Evolutionary conservation across 2,329 filamentous ascomycete genomes (phyloP).

Genomic region (Penicillium sp.): DNA sequence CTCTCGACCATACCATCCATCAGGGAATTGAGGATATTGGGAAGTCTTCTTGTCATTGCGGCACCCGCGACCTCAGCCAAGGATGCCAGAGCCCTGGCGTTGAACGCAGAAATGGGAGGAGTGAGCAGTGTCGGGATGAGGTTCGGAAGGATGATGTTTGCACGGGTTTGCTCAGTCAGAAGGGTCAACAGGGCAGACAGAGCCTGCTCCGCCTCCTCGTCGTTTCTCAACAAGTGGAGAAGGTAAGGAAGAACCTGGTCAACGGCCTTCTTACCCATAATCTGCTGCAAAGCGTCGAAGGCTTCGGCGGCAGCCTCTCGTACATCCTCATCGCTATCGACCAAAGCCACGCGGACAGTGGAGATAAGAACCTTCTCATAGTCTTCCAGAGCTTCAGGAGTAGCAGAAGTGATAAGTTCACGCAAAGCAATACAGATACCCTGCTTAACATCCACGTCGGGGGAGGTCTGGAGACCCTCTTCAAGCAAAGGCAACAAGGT

Average conservation of each 20-base stretch:
- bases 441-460: constrained; percentile 88
- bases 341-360: constrained; percentile 87
- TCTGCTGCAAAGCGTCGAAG: constrained; percentile 90
- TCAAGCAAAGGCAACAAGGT: constrained; percentile 87
- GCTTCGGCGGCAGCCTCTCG: constrained; percentile 94
- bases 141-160: constrained; percentile 94
- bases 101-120: constrained; percentile 88
- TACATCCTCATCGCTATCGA: constrained; percentile 84
- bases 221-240: constrained; percentile 80
- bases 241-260: constrained; percentile 94
- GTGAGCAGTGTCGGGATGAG: constrained; percentile 89
- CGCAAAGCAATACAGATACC: constrained; percentile 95
- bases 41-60: constrained; percentile 85
- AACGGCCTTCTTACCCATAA: constrained; percentile 88
- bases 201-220: constrained; percentile 86
- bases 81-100: constrained; percentile 89
- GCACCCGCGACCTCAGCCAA: constrained; percentile 85
- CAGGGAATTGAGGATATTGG: constrained; percentile 85
- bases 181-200: constrained; percentile 88
- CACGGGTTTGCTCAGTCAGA: constrained; percentile 86
- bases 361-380: constrained; percentile 94
- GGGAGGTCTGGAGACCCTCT: constrained; percentile 81
- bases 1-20: constrained; percentile 82
- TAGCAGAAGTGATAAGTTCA: constrained; percentile 86
- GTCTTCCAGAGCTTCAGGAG: constrained; percentile 83